A percentile compares a stretch with the other conserved stretches of the same genome.
phyloP scores from a whole-genome alignment of 2,329 filamentous ascomycete species.

The Paecilomyces sp. region DNA sequence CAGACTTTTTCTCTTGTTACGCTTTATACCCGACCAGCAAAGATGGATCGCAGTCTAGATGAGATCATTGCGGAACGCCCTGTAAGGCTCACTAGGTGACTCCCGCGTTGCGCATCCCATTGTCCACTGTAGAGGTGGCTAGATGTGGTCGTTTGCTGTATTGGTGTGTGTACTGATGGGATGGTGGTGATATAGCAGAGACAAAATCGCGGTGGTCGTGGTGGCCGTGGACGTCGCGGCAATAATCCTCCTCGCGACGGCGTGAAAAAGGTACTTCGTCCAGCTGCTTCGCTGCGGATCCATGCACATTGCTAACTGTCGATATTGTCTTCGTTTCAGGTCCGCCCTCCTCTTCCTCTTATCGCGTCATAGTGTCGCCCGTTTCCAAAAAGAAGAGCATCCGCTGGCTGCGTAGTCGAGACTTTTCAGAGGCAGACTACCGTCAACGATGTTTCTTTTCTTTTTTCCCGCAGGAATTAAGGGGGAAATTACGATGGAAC shows the following conservation, averaged over 20 bases:
- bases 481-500: constrained; percentile 19
- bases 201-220: constrained; percentile 29
- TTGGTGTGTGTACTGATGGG: neutral
- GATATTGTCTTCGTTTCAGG: constrained; percentile 15
- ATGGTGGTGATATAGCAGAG: constrained; percentile 2
- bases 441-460: constrained; percentile 12
- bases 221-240: constrained; percentile 37
- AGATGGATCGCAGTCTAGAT: constrained; percentile 59
- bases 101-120: neutral
- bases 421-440: constrained; percentile 14
- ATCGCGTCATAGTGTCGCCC: constrained; percentile 21
- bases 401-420: constrained; percentile 1
- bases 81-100: constrained; percentile 30
- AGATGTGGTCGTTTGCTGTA: neutral
- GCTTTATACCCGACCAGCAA: constrained; percentile 7
- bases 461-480: constrained; percentile 8
- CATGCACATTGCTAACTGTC: constrained; percentile 7
- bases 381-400: constrained; percentile 15
- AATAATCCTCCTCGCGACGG: constrained; percentile 67
- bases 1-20: neutral
- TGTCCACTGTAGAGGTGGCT: neutral
- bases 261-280: constrained; percentile 69
- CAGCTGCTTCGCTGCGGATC: constrained; percentile 8
- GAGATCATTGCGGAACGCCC: constrained; percentile 58
- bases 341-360: constrained; percentile 39